Percentiles rank a stretch among this genome's conserved stretches.
Conservation (phyloP, 106 monocot genomes). For the Cymbidium sinense region DNA sequence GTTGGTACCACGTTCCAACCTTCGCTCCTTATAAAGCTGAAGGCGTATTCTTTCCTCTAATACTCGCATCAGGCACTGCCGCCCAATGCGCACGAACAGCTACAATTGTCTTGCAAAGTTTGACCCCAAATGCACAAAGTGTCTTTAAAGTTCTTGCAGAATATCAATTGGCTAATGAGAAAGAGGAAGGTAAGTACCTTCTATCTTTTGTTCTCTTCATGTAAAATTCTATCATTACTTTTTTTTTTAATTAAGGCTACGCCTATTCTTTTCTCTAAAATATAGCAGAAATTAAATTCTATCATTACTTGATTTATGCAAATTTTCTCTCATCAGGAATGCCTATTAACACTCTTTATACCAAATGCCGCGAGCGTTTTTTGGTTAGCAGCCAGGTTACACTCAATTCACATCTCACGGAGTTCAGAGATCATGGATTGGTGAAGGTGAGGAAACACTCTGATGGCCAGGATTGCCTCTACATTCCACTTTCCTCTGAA, state of each 20-base stretch:
- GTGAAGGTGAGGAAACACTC: slow-evolving; percentile 74
- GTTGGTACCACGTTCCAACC: slow-evolving; percentile 94
- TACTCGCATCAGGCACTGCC: slow-evolving; percentile 59
- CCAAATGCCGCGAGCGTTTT: slow-evolving; percentile 75
- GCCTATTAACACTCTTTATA: slow-evolving; percentile 62
- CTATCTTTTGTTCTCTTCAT: background rate
- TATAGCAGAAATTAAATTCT: too few species aligned
- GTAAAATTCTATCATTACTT: background rate
- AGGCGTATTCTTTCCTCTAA: slow-evolving; percentile 67
- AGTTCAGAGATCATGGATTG: slow-evolving; percentile 92
- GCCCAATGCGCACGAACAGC: slow-evolving; percentile 85
- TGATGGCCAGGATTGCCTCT: slow-evolving; percentile 90
- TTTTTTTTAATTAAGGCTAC: too few species aligned
- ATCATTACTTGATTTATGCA: too few species aligned
- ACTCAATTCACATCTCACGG: slow-evolving; percentile 80
- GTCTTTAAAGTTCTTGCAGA: slow-evolving; percentile 80
- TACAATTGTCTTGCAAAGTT: slow-evolving; percentile 76
- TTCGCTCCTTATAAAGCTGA: slow-evolving; percentile 82
- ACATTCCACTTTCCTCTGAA: slow-evolving; percentile 65
- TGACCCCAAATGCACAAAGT: slow-evolving; percentile 92
- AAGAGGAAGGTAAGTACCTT: slow-evolving; percentile 70
- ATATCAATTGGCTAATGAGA: slow-evolving; percentile 61
- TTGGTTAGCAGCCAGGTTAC: slow-evolving; percentile 90
- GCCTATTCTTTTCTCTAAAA: too few species aligned
- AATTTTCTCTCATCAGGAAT: slow-evolving; percentile 43